Conservation (phyloP, 2,329 filamentous ascomycete species). For the Hymenotorrendiella dingleyae region DNA sequence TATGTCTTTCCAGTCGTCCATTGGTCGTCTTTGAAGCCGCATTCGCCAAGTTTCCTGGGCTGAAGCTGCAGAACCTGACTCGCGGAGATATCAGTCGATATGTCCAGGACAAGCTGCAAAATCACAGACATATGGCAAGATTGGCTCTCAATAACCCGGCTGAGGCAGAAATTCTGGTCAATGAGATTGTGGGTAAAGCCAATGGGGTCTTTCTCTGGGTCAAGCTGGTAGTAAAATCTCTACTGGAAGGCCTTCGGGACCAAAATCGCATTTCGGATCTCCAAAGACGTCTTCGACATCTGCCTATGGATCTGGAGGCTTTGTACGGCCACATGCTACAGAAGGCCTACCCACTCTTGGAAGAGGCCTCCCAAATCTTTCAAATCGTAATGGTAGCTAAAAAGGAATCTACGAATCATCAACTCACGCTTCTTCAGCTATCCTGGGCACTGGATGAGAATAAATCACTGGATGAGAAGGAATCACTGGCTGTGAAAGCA, state of each 20-base stretch:
- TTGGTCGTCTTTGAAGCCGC: slow-evolving; percentile 21
- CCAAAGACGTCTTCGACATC: slow-evolving; percentile 1
- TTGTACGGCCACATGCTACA: slow-evolving; percentile 10
- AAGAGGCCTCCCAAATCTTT: slow-evolving; percentile 8
- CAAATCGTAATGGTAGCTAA: slow-evolving; percentile 5
- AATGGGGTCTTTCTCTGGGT: slow-evolving; percentile 25
- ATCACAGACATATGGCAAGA: slow-evolving; percentile 8
- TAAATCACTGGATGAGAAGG: slow-evolving; percentile 1
- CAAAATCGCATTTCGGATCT: slow-evolving; percentile 12
- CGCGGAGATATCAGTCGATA: slow-evolving; percentile 20
- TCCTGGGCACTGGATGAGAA: slow-evolving; percentile 6
- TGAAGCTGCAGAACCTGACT: slow-evolving; percentile 23
- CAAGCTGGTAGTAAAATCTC: slow-evolving; percentile 13
- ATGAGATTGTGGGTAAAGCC: slow-evolving; percentile 12
- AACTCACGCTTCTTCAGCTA: slow-evolving; percentile 5
- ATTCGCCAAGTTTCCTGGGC: slow-evolving; percentile 13
- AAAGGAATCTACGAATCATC: slow-evolving; percentile 1
- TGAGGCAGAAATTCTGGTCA: slow-evolving; percentile 1
- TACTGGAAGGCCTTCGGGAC: slow-evolving; percentile 11
- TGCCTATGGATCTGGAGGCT: slow-evolving; percentile 12
- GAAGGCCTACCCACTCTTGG: slow-evolving; percentile 1
- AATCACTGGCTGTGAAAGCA: not conserved
- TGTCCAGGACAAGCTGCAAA: slow-evolving; percentile 15
- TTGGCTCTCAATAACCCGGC: slow-evolving; percentile 2
- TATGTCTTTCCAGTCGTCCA: slow-evolving; percentile 24